Evolutionary conservation across 495 filamentous ascomycete genomes (phyloP), one percentile per base, ranked within the genome.

Genomic region (Lophiostoma macrostomum): DNA sequence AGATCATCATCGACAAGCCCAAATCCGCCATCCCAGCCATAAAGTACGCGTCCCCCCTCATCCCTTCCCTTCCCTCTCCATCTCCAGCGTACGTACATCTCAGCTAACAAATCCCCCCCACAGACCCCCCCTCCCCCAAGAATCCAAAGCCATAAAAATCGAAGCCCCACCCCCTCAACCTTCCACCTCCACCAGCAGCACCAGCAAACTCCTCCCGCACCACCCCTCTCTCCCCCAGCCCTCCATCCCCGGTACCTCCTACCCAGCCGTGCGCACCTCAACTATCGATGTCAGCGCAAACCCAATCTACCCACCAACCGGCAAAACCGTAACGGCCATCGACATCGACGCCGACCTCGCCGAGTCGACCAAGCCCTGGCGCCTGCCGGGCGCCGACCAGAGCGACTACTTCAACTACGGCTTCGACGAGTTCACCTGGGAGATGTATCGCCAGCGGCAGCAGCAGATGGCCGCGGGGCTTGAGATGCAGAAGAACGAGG

Each of bases 371-470:
- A 96, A 96, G 71, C 93, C 91, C 27, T 98, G 93, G 93, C 83
- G 93, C 23, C 84, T 90, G 52, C 93, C 93, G 7, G 93, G 93
- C n/a, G 86, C 91, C 36, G 93, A 97, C 67, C 79, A 95, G 34
- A 90, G 85, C 22, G 93, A 98, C 69, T 98, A 93, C 69, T 98
- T 98, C 79, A 98, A 98, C 73, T 98, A 97, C 73, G 94, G 94
- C 29, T 98, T 98, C 57, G 93, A 98, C 72, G 93, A 98, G 69
- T 98, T 97, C 67, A 96, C 94, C 13, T 98, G 93, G 93, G 87
- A 91, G 23, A 81, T 88, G 52, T 98, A 97, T 70, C 91, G 91
- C 24, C 70, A 90, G 53, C 94, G 94, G 63, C 94, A 97, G 65
- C 82, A 88, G 48, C 75, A 77, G 4, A 72, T 95, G 50, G 78